A percentile compares a stretch with the other conserved stretches of the same genome.
Conservation (phyloP, 345 rosid species). For the Atalantia buxifolia region DNA sequence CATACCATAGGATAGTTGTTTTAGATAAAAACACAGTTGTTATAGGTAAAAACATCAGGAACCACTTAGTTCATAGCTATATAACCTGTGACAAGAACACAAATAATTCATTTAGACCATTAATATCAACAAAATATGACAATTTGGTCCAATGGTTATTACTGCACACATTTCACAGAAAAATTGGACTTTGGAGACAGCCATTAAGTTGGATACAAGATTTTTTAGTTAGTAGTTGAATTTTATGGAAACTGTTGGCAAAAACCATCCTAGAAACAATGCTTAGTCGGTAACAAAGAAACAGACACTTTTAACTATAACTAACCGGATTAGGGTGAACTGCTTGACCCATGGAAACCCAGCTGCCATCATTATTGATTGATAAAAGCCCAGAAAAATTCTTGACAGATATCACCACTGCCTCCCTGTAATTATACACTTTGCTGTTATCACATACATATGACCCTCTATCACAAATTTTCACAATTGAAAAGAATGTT, state of each 20-base stretch:
- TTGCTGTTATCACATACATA: not conserved
- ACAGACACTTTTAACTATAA: not conserved
- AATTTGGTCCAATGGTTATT: not conserved
- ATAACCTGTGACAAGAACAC: not conserved
- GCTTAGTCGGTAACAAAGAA: not conserved
- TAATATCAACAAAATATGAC: not conserved
- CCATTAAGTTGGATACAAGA: not conserved
- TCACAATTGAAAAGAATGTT: not conserved
- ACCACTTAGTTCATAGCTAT: not conserved
- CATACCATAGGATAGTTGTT: not conserved
- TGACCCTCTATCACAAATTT: not conserved
- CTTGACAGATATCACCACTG: slow-evolving; percentile 67
- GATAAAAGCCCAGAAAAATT: slow-evolving; percentile 67
- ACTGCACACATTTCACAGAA: not conserved
- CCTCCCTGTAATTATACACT: slow-evolving; percentile 42
- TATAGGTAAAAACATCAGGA: not conserved
- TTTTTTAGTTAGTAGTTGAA: not conserved
- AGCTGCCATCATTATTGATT: slow-evolving; percentile 62
- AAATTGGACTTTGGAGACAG: not conserved
- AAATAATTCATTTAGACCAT: not conserved
- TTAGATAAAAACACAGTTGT: no score
- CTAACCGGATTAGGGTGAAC: slow-evolving; percentile 67
- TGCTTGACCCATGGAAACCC: slow-evolving; percentile 56
- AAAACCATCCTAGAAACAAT: no score
- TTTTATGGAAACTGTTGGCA: no score